Evolutionary conservation across 768 basidiomycete species (phyloP).

Genomic region (Collybia sp.): DNA sequence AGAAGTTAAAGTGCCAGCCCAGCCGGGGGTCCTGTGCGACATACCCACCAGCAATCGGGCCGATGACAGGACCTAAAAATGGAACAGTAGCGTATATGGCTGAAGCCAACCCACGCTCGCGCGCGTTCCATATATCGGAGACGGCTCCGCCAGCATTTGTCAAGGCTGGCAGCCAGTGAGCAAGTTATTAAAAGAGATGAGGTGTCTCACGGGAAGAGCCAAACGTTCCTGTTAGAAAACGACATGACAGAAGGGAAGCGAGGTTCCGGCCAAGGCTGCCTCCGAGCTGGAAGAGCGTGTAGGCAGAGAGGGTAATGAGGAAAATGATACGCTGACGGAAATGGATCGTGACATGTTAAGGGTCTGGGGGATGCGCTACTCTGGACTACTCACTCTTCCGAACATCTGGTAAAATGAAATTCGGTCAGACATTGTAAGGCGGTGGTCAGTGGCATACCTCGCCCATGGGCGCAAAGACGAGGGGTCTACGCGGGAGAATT

Average conservation of each 20-base stretch:
- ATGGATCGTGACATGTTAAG: neutral
- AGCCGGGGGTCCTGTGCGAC: constrained; percentile 41
- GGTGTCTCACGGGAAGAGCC: constrained; percentile 46
- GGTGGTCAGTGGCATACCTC: constrained; percentile 33
- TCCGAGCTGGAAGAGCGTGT: constrained; percentile 49
- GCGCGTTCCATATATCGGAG: constrained; percentile 52
- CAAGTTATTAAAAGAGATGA: constrained; percentile 5
- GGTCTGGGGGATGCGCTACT: neutral
- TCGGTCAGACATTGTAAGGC: constrained; percentile 5
- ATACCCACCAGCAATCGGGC: constrained; percentile 66
- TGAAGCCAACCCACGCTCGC: constrained; percentile 57
- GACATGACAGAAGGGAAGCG: constrained; percentile 42
- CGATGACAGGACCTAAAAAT: constrained; percentile 59
- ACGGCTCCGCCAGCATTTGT: constrained; percentile 58
- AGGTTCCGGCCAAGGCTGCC: constrained; percentile 47
- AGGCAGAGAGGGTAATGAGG: constrained; percentile 44
- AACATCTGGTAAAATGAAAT: constrained; percentile 31
- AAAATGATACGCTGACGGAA: constrained; percentile 44
- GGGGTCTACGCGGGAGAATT: constrained; percentile 26
- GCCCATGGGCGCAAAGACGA: constrained; percentile 55
- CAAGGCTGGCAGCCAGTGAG: constrained; percentile 31
- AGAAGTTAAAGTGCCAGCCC: constrained; percentile 63
- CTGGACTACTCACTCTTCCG: constrained; percentile 39
- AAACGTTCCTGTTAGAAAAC: constrained; percentile 53
- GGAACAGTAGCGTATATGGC: constrained; percentile 55